These are phyloP conservation scores for Diaporthe sp. DNA, from an alignment of 2,329 filamentous ascomycete genomes.

Conservation along the genomic window DNA sequence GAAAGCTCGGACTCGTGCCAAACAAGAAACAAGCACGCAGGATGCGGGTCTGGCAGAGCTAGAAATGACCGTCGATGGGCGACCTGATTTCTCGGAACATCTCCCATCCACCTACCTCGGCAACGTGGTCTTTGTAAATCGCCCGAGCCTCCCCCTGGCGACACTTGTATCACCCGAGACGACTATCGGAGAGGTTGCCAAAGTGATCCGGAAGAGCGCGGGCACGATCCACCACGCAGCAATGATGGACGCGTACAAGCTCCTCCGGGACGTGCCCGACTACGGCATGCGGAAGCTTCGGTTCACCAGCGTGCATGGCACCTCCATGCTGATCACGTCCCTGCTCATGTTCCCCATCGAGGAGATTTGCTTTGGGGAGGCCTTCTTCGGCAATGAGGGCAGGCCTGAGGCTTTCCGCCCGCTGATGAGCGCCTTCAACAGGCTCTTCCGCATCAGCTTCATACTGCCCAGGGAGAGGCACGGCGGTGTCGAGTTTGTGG, in stretches of 20 bases:
- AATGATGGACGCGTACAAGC: slow-evolving; percentile 38
- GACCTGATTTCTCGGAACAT: slow-evolving; percentile 32
- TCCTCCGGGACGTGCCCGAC: slow-evolving; percentile 29
- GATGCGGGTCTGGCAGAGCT: slow-evolving; percentile 2
- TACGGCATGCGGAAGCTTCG: slow-evolving; percentile 29
- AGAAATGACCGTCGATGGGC: slow-evolving; percentile 33
- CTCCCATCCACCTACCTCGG: slow-evolving; percentile 41
- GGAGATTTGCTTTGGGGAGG: slow-evolving; percentile 31
- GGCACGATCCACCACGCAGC: not conserved
- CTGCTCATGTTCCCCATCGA: slow-evolving; percentile 34
- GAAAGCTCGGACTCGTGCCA: slow-evolving; percentile 28
- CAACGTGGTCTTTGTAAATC: slow-evolving; percentile 38
- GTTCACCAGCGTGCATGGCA: slow-evolving; percentile 3
- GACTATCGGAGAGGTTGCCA: slow-evolving; percentile 32
- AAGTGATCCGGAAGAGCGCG: slow-evolving; percentile 28
- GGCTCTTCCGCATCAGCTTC: slow-evolving; percentile 22
- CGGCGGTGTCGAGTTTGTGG: slow-evolving; percentile 41
- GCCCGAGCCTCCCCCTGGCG: slow-evolving; percentile 1
- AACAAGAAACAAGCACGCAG: not conserved
- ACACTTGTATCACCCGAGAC: slow-evolving; percentile 24
- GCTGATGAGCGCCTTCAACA: slow-evolving; percentile 36
- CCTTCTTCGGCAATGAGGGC: slow-evolving; percentile 39
- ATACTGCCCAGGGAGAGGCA: slow-evolving; percentile 37
- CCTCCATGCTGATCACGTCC: slow-evolving; percentile 35
- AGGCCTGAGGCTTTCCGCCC: slow-evolving; percentile 35